phyloP scores from a whole-genome alignment of 257 asterid species.

The Jacaranda copaia region DNA sequence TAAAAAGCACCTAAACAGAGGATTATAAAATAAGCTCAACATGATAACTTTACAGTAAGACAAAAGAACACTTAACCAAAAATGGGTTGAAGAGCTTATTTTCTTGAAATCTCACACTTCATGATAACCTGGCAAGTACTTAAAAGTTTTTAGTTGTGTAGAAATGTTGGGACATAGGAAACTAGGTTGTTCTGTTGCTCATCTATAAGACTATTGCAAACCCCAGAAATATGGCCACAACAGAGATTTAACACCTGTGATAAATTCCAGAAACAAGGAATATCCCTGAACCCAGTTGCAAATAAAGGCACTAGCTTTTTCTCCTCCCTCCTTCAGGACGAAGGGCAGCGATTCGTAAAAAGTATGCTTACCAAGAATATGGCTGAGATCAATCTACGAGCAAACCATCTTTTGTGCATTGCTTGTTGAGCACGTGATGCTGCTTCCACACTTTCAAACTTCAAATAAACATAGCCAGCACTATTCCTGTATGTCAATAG shows the following conservation, averaged over 20 bases:
- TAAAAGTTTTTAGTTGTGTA: background rate
- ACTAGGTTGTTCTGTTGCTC: background rate
- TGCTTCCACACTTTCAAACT: conserved; percentile 82
- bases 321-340: background rate
- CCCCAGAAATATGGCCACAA: background rate
- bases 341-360: background rate
- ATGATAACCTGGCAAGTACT: background rate
- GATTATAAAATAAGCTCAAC: no score
- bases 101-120: background rate
- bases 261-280: background rate
- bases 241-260: background rate
- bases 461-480: conserved; percentile 87
- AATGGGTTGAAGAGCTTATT: background rate
- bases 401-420: conserved; percentile 99
- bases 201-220: background rate
- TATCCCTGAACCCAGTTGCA: background rate
- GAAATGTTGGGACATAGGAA: background rate
- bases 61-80: background rate
- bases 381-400: conserved; percentile 92
- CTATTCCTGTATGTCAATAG: conserved; percentile 68
- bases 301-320: background rate
- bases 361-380: conserved; percentile 77
- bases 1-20: no score
- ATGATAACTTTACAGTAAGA: no score
- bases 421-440: conserved; percentile 93